Percentiles rank a stretch among this genome's conserved stretches.
phyloP scores from a whole-genome alignment of 1,139 yeast species.

The Lodderomyces pseudojiufengensis region DNA sequence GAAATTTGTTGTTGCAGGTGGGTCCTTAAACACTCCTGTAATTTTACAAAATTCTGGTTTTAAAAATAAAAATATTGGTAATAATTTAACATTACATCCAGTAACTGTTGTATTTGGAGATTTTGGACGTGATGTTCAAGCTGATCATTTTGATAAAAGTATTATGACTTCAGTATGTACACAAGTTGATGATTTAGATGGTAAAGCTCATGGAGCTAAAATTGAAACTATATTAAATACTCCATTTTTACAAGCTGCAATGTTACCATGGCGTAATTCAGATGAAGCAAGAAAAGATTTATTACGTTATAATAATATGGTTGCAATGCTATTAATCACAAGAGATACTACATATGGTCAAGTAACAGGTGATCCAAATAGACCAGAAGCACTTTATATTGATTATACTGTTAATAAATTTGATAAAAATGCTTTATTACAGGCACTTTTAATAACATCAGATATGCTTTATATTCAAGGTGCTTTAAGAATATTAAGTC shows the following conservation, averaged over 20 bases:
- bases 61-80: conserved; percentile 51
- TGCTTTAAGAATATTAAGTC: conserved; percentile 42
- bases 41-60: conserved; percentile 51
- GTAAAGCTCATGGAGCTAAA: conserved; percentile 55
- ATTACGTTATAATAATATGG: conserved; percentile 37
- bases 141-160: conserved; percentile 39
- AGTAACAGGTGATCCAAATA: conserved; percentile 32
- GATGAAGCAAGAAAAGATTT: conserved; percentile 31
- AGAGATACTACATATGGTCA: conserved; percentile 47
- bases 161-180: conserved; percentile 53
- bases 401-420: conserved; percentile 41
- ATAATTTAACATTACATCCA: conserved; percentile 55
- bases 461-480: conserved; percentile 52
- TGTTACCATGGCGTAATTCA: conserved; percentile 45
- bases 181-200: conserved; percentile 51
- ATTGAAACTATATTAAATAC: conserved; percentile 50
- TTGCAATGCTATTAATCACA: conserved; percentile 45
- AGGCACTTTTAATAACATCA: conserved; percentile 41
- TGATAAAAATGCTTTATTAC: conserved; percentile 41
- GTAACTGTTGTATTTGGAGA: conserved; percentile 42
- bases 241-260: conserved; percentile 39
- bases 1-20: conserved; percentile 47
- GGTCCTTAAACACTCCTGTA: conserved; percentile 52
- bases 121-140: conserved; percentile 32
- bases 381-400: conserved; percentile 35